phyloP scores from a whole-genome alignment of 805 yeast genomes.

The Debaryomyces prosopidis region DNA sequence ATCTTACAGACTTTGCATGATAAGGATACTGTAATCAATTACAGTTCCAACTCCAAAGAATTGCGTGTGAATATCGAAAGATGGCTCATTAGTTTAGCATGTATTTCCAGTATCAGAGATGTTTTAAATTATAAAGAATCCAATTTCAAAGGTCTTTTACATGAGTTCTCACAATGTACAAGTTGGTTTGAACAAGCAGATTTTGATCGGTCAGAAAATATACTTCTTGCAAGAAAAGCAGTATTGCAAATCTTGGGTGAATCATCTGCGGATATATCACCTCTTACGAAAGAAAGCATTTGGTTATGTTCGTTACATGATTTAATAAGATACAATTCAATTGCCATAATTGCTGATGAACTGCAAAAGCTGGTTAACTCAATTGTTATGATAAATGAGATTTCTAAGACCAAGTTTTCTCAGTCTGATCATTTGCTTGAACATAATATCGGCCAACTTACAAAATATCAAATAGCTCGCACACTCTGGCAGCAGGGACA shows the following conservation, averaged over 20 bases:
- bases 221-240: constrained; percentile 44
- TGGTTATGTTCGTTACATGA: constrained; percentile 35
- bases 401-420: constrained; percentile 24
- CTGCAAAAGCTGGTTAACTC: constrained; percentile 54
- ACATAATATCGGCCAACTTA: constrained; percentile 15
- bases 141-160: constrained; percentile 1
- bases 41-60: constrained; percentile 14
- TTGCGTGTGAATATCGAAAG: constrained; percentile 10
- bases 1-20: constrained; percentile 17
- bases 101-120: constrained; percentile 21
- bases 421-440: constrained; percentile 9
- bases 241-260: constrained; percentile 31
- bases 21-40: constrained; percentile 8
- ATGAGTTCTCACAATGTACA: constrained; percentile 16
- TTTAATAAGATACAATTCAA: constrained; percentile 40
- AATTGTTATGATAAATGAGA: constrained; percentile 43
- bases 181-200: constrained; percentile 41
- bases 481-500: constrained; percentile 69
- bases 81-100: constrained; percentile 30
- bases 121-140: constrained; percentile 11
- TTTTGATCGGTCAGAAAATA: constrained; percentile 38
- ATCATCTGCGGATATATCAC: neutral
- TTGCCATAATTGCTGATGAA: constrained; percentile 36
- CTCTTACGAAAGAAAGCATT: constrained; percentile 5
- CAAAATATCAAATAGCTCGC: constrained; percentile 53